Evolutionary conservation across 2,329 filamentous ascomycete species (phyloP), one percentile per base, ranked within the genome.

Genomic region (Colletotrichum karsti): DNA sequence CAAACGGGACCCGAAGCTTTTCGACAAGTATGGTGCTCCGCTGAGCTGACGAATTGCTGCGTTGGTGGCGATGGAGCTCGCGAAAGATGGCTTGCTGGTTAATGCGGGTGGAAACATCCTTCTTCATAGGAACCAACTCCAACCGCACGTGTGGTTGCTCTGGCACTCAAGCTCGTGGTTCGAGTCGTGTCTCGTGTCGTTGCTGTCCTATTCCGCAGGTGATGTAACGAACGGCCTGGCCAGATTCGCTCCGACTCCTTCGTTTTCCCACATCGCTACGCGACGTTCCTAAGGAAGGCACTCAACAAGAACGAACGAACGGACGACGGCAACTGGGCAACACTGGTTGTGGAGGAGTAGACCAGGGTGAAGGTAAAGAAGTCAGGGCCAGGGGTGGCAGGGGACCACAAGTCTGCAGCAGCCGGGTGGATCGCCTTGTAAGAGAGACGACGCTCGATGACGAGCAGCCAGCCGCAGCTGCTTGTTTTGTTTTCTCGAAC

Each of bases 351-450:
- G 58, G 58, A 51, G 53, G 53, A 24, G 7, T 35, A 50, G 30
- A 48, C 50, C 37, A 30, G 26, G 37, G 28, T 35, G 8, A 53
- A 15, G 15, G 39, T 33, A 50, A 46, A 44, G 30, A 50, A 57
- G 35, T 54, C 51, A 35, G 46, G 44, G 8, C 44, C 44, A 46
- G 50, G 63, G 58, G 26, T 37, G 35, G 26, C 35, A 30, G 22
- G 53, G 64, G 37, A 37, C 59, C 59, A 67, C 59, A 58, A 50
- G 5, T 67, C 64, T 67, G 59, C 59, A 63, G 59, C 64, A 63
- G 51, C 51, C 37, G 51, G 59, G 59, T 67, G 64, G 59, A 63
- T 53, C 64, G 51, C 26, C 42, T 20, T 57, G 64, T 53, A 39
- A 56, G 58, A 67, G 63, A 66, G 58, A 50, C 46, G 46, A 42